These are phyloP conservation scores for Blastocystis sp. DNA, from an alignment of 352 stramenopile genomes.

Conservation along the genomic window DNA sequence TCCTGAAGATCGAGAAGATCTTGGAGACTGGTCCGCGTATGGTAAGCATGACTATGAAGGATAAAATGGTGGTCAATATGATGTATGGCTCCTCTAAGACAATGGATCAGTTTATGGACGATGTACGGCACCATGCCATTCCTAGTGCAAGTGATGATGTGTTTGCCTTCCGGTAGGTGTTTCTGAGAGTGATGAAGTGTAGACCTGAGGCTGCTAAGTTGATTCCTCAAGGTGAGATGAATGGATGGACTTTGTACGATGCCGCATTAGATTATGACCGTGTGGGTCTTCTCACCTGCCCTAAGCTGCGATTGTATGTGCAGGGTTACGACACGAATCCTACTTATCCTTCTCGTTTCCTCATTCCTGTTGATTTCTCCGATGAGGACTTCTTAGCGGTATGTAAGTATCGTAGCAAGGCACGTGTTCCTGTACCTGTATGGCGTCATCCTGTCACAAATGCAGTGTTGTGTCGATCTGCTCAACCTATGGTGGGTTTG, in stretches of 20 bases:
- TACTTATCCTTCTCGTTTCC: slow-evolving; percentile 89
- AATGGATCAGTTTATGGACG: slow-evolving; percentile 28
- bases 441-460: slow-evolving; percentile 85
- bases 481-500: slow-evolving; percentile 90
- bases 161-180: slow-evolving; percentile 58
- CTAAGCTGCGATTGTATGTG: slow-evolving; percentile 73
- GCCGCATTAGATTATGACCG: slow-evolving; percentile 76
- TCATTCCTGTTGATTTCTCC: slow-evolving; percentile 85
- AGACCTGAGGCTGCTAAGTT: slow-evolving; percentile 58
- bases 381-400: slow-evolving; percentile 83
- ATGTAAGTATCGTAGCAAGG: slow-evolving; percentile 86
- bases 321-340: slow-evolving; percentile 72
- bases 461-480: slow-evolving; percentile 85
- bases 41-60: slow-evolving; percentile 61
- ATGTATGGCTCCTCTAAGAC: slow-evolving; percentile 38
- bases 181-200: background rate
- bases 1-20: slow-evolving; percentile 63
- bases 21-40: slow-evolving; percentile 39
- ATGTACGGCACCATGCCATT: background rate
- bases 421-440: slow-evolving; percentile 84
- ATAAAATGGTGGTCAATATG: slow-evolving; percentile 64
- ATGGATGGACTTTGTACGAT: slow-evolving; percentile 70
- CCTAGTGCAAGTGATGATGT: slow-evolving; percentile 48
- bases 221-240: slow-evolving; percentile 65
- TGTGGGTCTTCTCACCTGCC: slow-evolving; percentile 77